These are phyloP conservation scores for Lactarius pseudohatsudake DNA, from an alignment of 768 basidiomycete species.

Conservation along the genomic window DNA sequence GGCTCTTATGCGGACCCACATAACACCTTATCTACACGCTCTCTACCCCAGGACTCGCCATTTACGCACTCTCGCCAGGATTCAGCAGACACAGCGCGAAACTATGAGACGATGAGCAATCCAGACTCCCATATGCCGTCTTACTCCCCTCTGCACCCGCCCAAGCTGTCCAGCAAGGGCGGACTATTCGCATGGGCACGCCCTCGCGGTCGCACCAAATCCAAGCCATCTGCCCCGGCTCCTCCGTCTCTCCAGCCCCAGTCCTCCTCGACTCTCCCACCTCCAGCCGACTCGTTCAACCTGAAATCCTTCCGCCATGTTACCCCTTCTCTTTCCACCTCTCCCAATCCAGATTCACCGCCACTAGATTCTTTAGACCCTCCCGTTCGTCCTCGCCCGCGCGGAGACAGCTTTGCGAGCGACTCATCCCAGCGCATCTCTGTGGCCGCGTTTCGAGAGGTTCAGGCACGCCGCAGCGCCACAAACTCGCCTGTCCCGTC, in stretches of 20 bases:
- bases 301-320: conserved; percentile 75
- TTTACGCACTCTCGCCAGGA: not conserved
- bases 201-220: conserved; percentile 41
- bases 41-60: conserved; percentile 49
- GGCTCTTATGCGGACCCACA: conserved; percentile 54
- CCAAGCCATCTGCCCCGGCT: conserved; percentile 38
- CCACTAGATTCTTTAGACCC: conserved; percentile 35
- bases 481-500: conserved; percentile 58
- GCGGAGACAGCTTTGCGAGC: conserved; percentile 58
- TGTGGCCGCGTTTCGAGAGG: conserved; percentile 79
- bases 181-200: conserved; percentile 47
- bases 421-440: conserved; percentile 74
- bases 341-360: conserved; percentile 30
- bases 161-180: conserved; percentile 38
- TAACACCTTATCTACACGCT: conserved; percentile 58
- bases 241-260: conserved; percentile 20
- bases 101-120: conserved; percentile 31
- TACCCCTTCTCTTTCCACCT: conserved; percentile 44
- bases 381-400: conserved; percentile 47
- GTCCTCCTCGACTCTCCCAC: conserved; percentile 30
- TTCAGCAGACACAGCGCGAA: conserved; percentile 9
- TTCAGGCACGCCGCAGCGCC: conserved; percentile 62
- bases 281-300: conserved; percentile 54
- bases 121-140: conserved; percentile 23
- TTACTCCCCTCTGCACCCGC: conserved; percentile 14